phyloP scores from a whole-genome alignment of 305 asterid species.

The Plantago rigida region DNA sequence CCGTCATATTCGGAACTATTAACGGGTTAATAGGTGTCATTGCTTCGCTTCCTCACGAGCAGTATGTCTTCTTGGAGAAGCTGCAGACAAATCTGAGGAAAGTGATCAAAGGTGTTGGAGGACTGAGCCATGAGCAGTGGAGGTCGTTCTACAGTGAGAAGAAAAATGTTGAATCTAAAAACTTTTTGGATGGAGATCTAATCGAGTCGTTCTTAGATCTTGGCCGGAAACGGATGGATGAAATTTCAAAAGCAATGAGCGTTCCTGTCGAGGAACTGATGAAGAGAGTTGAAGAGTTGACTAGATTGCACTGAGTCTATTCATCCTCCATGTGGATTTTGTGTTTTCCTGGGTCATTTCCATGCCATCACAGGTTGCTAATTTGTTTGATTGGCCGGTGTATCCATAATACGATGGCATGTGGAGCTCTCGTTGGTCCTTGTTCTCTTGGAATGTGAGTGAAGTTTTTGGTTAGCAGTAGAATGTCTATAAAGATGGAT shows the following conservation, averaged over 20 bases:
- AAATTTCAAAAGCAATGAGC: conserved; percentile 59
- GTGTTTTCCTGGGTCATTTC: no score
- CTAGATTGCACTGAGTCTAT: conserved; percentile 61
- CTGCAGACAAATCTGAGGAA: conserved; percentile 63
- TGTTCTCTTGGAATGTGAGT: conserved; percentile 8
- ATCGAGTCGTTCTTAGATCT: conserved; percentile 89
- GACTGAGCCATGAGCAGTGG: conserved; percentile 91
- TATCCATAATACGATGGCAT: no score
- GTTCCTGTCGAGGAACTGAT: conserved; percentile 81
- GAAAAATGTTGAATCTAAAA: conserved; percentile 66
- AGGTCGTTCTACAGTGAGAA: conserved; percentile 86
- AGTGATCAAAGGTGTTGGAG: conserved; percentile 90
- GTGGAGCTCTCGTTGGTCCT: neutral
- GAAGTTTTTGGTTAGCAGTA: neutral
- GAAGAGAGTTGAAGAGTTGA: conserved; percentile 94
- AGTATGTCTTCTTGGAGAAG: conserved; percentile 65
- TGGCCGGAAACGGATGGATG: conserved; percentile 65
- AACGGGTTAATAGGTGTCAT: conserved; percentile 83
- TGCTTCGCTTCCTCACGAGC: conserved; percentile 79
- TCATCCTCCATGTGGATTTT: neutral
- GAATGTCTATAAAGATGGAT: no score
- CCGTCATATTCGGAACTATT: conserved; percentile 78
- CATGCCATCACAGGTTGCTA: no score
- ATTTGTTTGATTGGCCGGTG: no score
- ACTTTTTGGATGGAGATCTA: conserved; percentile 82